A percentile compares a stretch with the other conserved stretches of the same genome.
Evolutionary conservation across 805 yeast species (phyloP).

Genomic region (Metschnikowia rubicola): DNA sequence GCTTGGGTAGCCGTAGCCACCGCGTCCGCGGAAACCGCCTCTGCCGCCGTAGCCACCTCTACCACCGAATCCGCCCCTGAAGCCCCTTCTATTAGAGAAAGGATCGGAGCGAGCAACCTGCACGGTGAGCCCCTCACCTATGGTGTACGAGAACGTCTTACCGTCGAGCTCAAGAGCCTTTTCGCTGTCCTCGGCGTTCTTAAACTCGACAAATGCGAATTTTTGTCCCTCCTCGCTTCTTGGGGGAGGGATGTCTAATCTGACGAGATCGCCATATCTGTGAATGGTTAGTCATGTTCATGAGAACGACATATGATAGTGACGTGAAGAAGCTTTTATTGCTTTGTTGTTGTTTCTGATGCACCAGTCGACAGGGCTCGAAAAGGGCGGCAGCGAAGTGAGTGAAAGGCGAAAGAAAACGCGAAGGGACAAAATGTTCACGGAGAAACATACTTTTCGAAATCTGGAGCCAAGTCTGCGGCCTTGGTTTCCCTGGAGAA

Average conservation of each 20-base stretch:
- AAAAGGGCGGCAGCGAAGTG: background rate
- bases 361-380: background rate
- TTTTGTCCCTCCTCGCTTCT: slow-evolving; percentile 56
- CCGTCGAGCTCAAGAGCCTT: slow-evolving; percentile 48
- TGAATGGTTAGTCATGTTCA: slow-evolving; percentile 10
- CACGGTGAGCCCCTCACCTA: slow-evolving; percentile 43
- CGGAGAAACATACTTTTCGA: slow-evolving; percentile 51
- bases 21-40: slow-evolving; percentile 15
- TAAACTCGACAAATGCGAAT: slow-evolving; percentile 62
- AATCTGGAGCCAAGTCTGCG: slow-evolving; percentile 54
- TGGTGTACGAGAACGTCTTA: slow-evolving; percentile 42
- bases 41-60: slow-evolving; percentile 20
- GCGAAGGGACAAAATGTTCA: slow-evolving; percentile 1
- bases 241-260: slow-evolving; percentile 63
- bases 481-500: slow-evolving; percentile 53
- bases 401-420: slow-evolving; percentile 1
- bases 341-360: background rate
- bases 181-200: slow-evolving; percentile 50
- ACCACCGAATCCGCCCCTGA: slow-evolving; percentile 20
- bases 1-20: slow-evolving; percentile 22
- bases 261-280: slow-evolving; percentile 54
- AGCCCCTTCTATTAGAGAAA: slow-evolving; percentile 35
- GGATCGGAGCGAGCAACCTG: slow-evolving; percentile 59
- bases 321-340: background rate
- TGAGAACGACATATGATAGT: background rate